Base-by-base conservation (phyloP, 2,329 filamentous ascomycete species). In the Fusarium sp. region DNA sequence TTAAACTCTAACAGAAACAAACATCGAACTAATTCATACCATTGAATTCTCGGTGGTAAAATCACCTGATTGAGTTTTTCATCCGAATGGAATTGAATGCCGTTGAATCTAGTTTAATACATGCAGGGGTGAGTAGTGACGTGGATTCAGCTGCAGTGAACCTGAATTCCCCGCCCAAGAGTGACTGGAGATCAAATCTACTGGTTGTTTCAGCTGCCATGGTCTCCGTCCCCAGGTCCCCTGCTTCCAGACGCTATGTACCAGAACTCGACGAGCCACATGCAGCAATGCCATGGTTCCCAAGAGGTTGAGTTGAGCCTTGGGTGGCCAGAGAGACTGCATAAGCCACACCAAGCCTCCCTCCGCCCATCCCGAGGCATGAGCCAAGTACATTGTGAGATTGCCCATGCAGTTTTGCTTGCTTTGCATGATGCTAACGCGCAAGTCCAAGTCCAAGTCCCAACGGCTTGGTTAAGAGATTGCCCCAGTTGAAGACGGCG, bases 171-270 rank as follows among this genome's bases (percentile, higher is more conserved):
- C 71, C 67, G 54, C 71, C 54, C 38, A 46, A 58, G 56, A 69
- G 67, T 61, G 61, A 50, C 66, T 44, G 38, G 64, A 54, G 58
- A 74, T 61, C 59, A 52, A 70, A 74, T 63, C 58, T 62, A 63
- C 61, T 62, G 72, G 64, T 73, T 71, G 76, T 78, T 78, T 78
- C 75, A 78, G 74, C 75, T 68, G 62, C 64, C 62, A 47, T 52
- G 56, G 69, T 28, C 19, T n/a, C 19, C 9, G 18, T 53, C 50
- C 46, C 62, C 73, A 68, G 69, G 42, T 60, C 64, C 63, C 73
- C 73, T 77, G 73, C 49, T 74, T 69, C 70, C 60, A 47, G 67
- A 68, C 52, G 66, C 64, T 69, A 71, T 64, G 67, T 37, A 72
- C 73, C 63, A 49, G 56, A 50, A 68, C 37, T 60, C 46, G 28